Evolutionary conservation across 352 stramenopile species (phyloP).

Genomic region (Nothophytophthora sp.): DNA sequence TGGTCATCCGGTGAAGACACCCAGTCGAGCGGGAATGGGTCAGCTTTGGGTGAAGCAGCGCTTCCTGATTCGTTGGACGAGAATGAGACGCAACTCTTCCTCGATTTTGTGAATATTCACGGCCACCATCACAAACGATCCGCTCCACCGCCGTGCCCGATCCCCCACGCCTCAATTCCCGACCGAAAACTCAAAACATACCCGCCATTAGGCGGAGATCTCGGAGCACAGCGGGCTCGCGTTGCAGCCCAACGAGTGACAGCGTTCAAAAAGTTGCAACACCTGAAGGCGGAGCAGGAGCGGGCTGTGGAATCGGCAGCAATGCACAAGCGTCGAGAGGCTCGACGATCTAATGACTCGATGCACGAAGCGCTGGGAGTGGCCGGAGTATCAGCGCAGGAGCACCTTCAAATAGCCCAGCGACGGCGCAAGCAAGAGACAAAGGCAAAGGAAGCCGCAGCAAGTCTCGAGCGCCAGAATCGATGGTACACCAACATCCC

Average conservation of each 20-base stretch:
- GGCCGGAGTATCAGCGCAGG: slow-evolving; percentile 27
- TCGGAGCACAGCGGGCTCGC: slow-evolving; percentile 17
- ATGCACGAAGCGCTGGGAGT: slow-evolving; percentile 46
- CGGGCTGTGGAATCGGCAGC: slow-evolving; percentile 6
- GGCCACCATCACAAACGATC: slow-evolving; percentile 6
- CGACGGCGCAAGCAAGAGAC: slow-evolving; percentile 15
- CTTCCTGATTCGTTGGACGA: neutral
- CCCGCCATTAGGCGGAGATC: neutral
- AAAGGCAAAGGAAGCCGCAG: slow-evolving; percentile 13
- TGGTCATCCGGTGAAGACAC: slow-evolving; percentile 7
- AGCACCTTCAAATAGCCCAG: slow-evolving; percentile 33
- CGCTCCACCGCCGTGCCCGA: slow-evolving; percentile 6
- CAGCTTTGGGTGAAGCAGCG: neutral
- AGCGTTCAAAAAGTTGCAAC: slow-evolving; percentile 8
- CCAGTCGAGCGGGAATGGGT: slow-evolving; percentile 1
- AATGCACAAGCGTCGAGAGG: slow-evolving; percentile 26
- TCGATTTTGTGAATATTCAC: slow-evolving; percentile 13
- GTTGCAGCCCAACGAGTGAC: slow-evolving; percentile 19
- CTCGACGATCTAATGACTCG: slow-evolving; percentile 35
- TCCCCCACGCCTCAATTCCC: neutral
- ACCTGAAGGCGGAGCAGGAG: slow-evolving; percentile 7
- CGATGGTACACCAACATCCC: slow-evolving; percentile 39
- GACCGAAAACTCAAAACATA: neutral
- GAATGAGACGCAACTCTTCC: neutral
- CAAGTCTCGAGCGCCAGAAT: slow-evolving; percentile 25